phyloP scores from a whole-genome alignment of 2,329 filamentous ascomycete species.

The Trichoderma guizhouense region DNA sequence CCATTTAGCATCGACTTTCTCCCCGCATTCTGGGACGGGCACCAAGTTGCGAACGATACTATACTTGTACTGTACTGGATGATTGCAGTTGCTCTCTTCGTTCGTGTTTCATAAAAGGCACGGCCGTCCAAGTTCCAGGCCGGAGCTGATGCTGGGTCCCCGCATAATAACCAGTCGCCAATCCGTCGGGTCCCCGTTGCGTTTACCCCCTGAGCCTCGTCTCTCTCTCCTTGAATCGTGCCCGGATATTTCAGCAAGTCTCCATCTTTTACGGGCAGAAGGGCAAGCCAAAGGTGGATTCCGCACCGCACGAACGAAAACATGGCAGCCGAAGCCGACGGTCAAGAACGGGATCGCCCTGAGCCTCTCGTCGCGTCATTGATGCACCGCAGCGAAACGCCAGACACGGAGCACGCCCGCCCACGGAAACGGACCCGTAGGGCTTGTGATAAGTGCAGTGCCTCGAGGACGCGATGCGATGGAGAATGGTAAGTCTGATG shows the following conservation, averaged over 20 bases:
- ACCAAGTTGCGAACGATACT: neutral
- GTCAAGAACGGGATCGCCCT: constrained; percentile 7
- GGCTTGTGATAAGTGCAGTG: constrained; percentile 36
- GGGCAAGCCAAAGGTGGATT: neutral
- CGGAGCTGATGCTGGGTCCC: neutral
- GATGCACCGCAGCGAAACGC: neutral
- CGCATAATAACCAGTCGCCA: neutral
- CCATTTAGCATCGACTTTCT: neutral
- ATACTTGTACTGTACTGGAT: neutral
- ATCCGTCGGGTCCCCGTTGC: constrained; percentile 12
- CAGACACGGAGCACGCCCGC: constrained; percentile 25
- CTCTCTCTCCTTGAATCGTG: neutral
- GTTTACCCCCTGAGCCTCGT: neutral
- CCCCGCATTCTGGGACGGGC: constrained; percentile 1
- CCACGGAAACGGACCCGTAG: constrained; percentile 30
- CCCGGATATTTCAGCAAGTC: constrained; percentile 5
- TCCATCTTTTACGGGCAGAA: constrained; percentile 8
- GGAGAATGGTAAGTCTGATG: constrained; percentile 40
- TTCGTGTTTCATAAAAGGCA: neutral
- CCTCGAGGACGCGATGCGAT: constrained; percentile 42
- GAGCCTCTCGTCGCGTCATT: neutral
- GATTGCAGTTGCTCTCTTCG: neutral
- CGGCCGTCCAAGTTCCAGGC: neutral
- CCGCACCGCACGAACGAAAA: neutral
- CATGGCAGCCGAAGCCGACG: constrained; percentile 16